Base-by-base conservation (phyloP, 352 stramenopile species). In the Phytophthora hybrid region DNA sequence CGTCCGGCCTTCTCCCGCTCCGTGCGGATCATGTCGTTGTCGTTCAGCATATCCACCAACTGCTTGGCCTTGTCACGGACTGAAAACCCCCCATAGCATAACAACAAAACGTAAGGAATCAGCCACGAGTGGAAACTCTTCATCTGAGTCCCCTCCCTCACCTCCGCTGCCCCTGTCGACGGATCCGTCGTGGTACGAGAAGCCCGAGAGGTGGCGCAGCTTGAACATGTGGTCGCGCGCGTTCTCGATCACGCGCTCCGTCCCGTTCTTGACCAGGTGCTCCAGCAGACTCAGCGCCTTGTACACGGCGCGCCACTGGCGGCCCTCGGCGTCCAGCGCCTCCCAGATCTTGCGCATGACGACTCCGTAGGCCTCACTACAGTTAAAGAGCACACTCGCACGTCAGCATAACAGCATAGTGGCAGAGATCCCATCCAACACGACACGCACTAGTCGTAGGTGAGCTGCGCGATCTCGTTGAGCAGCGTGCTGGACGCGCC, bases 241-340 rank as follows among this genome's bases (percentile, higher is more conserved):
- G 79, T 99, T 98, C 73, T 99, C 98, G 29, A 99, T 97, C 44
- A 99, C 98, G 32, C 97, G 91, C 80, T 99, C 97, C 32, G 93
- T 97, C 41, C 97, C 98, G 76, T 99, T 99, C 83, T 99, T 99
- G 66, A 99, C 87, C 47, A 99, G 83, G 78, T 99, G 96, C 51
- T 99, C 98, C 55, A 99, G 71, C 57, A 99, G 80, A 59, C 91
- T 99, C 23, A 97, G 69, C 31, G 88, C 88, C 85, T 99, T 99
- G 83, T 99, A 99, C 31, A 99, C 97, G 19, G 98, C 94, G 39
- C 97, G 95, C 98, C 98, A 99, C 68, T 97, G 93, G 21, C 93
- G 90, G 21, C 79, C 94, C 76, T 90, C 91, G 53, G 72, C 93
- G 81, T 94, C 97, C 71, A 90, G 90, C 5, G 92, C 89, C 80